These are phyloP conservation scores for Candida chauliodis DNA, from an alignment of 805 yeast genomes.

Conservation along the genomic window DNA sequence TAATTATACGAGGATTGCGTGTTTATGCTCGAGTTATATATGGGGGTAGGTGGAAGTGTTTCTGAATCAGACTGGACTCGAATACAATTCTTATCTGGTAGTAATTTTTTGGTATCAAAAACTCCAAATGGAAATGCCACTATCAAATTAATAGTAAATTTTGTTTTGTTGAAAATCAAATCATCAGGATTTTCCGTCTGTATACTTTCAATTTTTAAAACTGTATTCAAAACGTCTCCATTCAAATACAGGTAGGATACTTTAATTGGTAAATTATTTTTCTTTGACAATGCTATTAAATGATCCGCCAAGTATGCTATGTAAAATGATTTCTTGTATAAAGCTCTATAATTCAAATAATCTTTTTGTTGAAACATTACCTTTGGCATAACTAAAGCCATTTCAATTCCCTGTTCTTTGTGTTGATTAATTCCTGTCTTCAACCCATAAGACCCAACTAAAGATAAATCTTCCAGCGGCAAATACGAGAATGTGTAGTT, in stretches of 20 bases:
- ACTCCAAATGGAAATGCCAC: constrained; percentile 68
- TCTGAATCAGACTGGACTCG: constrained; percentile 53
- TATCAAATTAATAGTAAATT: constrained; percentile 66
- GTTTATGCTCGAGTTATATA: constrained; percentile 78
- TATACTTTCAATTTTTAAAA: constrained; percentile 59
- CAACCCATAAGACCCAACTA: constrained; percentile 87
- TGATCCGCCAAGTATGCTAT: constrained; percentile 73
- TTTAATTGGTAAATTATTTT: constrained; percentile 58
- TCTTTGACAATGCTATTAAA: constrained; percentile 50
- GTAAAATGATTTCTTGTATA: constrained; percentile 87
- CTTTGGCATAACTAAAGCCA: constrained; percentile 78
- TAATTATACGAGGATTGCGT: constrained; percentile 66
- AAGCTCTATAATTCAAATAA: constrained; percentile 81
- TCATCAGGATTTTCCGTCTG: constrained; percentile 48
- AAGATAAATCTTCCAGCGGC: constrained; percentile 69
- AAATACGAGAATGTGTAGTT: constrained; percentile 69
- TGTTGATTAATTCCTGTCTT: constrained; percentile 73
- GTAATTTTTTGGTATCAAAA: constrained; percentile 72
- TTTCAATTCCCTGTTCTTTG: constrained; percentile 66
- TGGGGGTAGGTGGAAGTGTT: constrained; percentile 71
- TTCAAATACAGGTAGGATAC: constrained; percentile 63
- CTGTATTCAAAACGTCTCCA: constrained; percentile 76
- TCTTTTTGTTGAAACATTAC: constrained; percentile 79
- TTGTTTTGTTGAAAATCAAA: constrained; percentile 57
- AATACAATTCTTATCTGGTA: constrained; percentile 79